phyloP scores from a whole-genome alignment of 805 yeast genomes.

The Kluyveromyces siamensis region DNA sequence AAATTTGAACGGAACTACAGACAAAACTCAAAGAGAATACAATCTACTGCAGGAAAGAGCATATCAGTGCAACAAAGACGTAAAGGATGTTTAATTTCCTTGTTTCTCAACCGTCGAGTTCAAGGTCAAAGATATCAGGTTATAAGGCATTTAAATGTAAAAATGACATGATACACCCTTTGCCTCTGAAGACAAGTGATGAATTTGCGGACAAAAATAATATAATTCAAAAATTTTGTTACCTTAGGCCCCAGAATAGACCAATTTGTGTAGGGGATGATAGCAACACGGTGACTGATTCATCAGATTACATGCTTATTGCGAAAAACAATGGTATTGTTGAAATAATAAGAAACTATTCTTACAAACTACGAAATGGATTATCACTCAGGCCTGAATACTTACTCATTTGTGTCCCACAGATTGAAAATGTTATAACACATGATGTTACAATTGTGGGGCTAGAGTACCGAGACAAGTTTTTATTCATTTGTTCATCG shows the following conservation, averaged over 20 bases:
- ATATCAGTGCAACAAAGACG: not conserved
- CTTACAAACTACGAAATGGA: constrained; percentile 8
- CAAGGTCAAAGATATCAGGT: constrained; percentile 13
- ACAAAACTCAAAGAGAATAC: not conserved
- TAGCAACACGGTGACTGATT: constrained; percentile 8
- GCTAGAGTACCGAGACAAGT: constrained; percentile 17
- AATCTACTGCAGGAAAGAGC: not conserved
- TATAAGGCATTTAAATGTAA: constrained; percentile 13
- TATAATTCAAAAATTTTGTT: constrained; percentile 20
- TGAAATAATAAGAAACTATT: constrained; percentile 20
- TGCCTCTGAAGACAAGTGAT: constrained; percentile 4
- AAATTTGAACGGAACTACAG: not conserved
- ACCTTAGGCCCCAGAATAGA: constrained; percentile 14
- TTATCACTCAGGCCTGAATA: constrained; percentile 11
- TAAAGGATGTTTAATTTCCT: not conserved
- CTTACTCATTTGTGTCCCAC: constrained; percentile 17
- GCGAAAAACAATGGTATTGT: constrained; percentile 23
- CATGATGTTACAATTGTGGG: constrained; percentile 14
- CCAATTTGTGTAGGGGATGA: constrained; percentile 1
- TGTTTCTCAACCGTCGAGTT: constrained; percentile 19
- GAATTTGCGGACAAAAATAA: constrained; percentile 10
- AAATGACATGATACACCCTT: constrained; percentile 7
- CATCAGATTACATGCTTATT: constrained; percentile 22
- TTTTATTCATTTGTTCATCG: constrained; percentile 20
- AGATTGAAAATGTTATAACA: constrained; percentile 6